Evolutionary conservation across 176 grass and related monocot species (phyloP).

Genomic region (Raddia distichophylla): DNA sequence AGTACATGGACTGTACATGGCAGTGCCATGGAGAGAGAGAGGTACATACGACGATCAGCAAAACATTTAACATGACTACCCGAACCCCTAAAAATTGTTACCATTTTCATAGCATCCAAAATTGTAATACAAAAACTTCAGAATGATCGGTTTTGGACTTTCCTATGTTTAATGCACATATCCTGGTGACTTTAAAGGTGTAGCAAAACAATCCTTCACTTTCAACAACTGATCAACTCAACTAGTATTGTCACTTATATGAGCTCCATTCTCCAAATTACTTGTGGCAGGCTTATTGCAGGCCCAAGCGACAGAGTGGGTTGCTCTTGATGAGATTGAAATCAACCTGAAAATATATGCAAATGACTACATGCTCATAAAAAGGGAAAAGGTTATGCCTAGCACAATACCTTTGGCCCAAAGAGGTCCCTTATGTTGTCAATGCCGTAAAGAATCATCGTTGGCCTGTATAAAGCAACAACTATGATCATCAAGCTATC

Average conservation of each 20-base stretch:
- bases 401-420: slow-evolving; percentile 76
- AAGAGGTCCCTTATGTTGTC: slow-evolving; percentile 93
- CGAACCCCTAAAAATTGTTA: neutral
- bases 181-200: neutral
- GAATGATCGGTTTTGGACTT: neutral
- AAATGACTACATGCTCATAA: slow-evolving; percentile 25
- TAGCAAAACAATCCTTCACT: neutral
- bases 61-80: neutral
- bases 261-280: neutral
- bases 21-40: neutral
- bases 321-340: slow-evolving; percentile 79
- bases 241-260: neutral
- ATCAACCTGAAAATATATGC: slow-evolving; percentile 67
- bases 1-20: neutral
- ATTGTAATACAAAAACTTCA: neutral
- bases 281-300: slow-evolving; percentile 30
- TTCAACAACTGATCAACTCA: neutral
- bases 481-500: neutral
- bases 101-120: neutral
- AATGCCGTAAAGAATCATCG: slow-evolving; percentile 88
- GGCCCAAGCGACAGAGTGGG: slow-evolving; percentile 69
- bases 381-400: neutral
- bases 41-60: neutral
- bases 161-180: slow-evolving; percentile 12
- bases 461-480: slow-evolving; percentile 58